Evolutionary conservation across 1,139 yeast species (phyloP).

Genomic region (Neolecta irregularis): DNA sequence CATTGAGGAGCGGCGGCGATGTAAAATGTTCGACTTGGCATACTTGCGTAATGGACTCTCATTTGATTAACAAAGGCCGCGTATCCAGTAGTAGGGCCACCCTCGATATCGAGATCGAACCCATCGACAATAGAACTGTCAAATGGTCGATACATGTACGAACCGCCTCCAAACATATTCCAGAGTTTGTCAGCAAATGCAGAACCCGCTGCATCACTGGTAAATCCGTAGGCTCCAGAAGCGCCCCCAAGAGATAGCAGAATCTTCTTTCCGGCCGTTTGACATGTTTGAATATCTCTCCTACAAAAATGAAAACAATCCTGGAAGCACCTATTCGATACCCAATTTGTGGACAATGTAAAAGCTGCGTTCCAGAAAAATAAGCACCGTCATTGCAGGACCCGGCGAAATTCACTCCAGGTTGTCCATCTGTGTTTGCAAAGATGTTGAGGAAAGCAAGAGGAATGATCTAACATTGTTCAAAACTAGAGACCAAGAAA

Average conservation of each 20-base stretch:
- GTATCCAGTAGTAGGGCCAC: slow-evolving; percentile 36
- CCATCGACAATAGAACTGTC: slow-evolving; percentile 55
- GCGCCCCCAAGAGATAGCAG: slow-evolving; percentile 83
- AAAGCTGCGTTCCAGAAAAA: slow-evolving; percentile 21
- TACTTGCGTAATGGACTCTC: slow-evolving; percentile 37
- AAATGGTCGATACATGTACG: slow-evolving; percentile 52
- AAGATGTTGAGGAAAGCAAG: slow-evolving; percentile 55
- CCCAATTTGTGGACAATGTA: slow-evolving; percentile 25
- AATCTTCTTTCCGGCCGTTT: slow-evolving; percentile 57
- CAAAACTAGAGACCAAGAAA: too few species aligned
- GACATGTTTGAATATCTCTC: slow-evolving; percentile 72
- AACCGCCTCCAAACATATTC: slow-evolving; percentile 75
- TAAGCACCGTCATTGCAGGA: slow-evolving; percentile 28
- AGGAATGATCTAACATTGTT: too few species aligned
- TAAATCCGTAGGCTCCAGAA: slow-evolving; percentile 61
- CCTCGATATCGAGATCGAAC: slow-evolving; percentile 58
- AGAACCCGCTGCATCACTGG: slow-evolving; percentile 44
- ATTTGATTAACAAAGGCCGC: slow-evolving; percentile 38
- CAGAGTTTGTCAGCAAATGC: slow-evolving; percentile 62
- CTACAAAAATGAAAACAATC: slow-evolving; percentile 18
- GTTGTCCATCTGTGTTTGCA: slow-evolving; percentile 31
- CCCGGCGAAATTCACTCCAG: slow-evolving; percentile 51
- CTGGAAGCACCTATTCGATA: slow-evolving; percentile 6
- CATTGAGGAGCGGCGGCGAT: slow-evolving; percentile 94
- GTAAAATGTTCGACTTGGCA: slow-evolving; percentile 40